Percentiles rank a stretch among this genome's conserved stretches.
These are phyloP conservation scores for Pelomyxa schiedti DNA, from an alignment of 78 protist species.

Conservation along the genomic window DNA sequence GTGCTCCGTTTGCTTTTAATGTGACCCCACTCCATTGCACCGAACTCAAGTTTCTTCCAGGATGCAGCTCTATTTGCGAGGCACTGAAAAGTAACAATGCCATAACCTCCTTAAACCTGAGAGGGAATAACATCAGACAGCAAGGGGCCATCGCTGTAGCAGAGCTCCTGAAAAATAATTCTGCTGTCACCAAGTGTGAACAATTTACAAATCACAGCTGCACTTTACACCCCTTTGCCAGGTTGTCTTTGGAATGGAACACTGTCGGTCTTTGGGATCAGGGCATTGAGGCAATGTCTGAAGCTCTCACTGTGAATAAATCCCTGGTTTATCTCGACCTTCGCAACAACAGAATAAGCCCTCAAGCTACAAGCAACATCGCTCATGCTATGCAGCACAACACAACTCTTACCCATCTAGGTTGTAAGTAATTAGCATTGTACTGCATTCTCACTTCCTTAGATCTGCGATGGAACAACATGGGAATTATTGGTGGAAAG, in stretches of 20 bases:
- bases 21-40: no score
- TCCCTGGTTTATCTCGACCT: conserved; percentile 13
- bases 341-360: conserved; percentile 23
- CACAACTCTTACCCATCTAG: background rate
- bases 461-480: conserved; percentile 26
- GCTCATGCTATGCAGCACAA: conserved; percentile 6
- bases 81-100: background rate
- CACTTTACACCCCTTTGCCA: background rate
- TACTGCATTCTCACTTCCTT: background rate
- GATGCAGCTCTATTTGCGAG: background rate
- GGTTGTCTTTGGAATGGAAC: conserved; percentile 22
- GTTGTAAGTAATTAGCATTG: background rate
- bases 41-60: background rate
- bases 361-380: background rate
- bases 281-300: conserved; percentile 1
- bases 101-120: background rate
- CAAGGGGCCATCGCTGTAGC: background rate
- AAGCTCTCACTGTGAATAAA: background rate
- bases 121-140: background rate
- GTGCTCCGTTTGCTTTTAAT: no score
- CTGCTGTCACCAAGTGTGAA: no score
- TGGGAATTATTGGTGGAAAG: conserved; percentile 4
- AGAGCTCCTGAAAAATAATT: background rate
- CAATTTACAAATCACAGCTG: no score
- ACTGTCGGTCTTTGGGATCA: conserved; percentile 15